phyloP scores from a whole-genome alignment of 2,329 filamentous ascomycete species.

The Diaporthe helianthi region DNA sequence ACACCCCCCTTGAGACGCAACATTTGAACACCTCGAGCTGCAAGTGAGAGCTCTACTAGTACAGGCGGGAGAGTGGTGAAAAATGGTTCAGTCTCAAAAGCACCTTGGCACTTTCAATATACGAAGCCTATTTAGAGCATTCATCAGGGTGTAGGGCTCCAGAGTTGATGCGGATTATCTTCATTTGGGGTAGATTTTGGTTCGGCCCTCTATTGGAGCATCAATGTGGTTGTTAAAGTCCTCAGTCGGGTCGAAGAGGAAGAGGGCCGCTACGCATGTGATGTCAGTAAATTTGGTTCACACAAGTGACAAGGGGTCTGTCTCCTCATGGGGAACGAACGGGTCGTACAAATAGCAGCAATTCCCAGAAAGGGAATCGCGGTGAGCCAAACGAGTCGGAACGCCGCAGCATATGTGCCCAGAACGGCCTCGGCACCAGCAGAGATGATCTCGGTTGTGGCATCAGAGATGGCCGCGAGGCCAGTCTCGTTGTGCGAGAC shows the following conservation, averaged over 20 bases:
- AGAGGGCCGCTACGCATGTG: constrained; percentile 35
- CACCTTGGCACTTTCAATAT: not conserved
- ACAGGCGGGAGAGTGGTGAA: not conserved
- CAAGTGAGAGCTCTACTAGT: too few species aligned
- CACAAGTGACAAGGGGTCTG: too few species aligned
- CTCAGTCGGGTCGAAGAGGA: constrained; percentile 44
- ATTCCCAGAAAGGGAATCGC: constrained; percentile 35
- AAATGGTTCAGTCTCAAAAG: not conserved
- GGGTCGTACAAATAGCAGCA: constrained; percentile 42
- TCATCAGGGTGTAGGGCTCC: not conserved
- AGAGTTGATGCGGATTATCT: too few species aligned
- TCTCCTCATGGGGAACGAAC: not conserved
- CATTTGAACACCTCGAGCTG: too few species aligned
- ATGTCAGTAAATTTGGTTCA: not conserved
- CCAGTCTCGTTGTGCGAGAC: constrained; percentile 39
- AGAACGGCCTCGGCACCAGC: constrained; percentile 39
- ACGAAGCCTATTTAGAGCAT: not conserved
- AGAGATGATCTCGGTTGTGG: constrained; percentile 42
- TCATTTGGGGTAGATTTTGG: constrained; percentile 1
- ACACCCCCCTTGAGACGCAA: too few species aligned
- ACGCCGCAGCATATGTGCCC: constrained; percentile 42
- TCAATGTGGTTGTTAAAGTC: constrained; percentile 50
- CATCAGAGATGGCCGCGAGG: constrained; percentile 40
- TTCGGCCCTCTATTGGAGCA: constrained; percentile 42
- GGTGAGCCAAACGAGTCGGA: constrained; percentile 45